Conservation (phyloP, 768 basidiomycete genomes). For the Strobilomyces echinocephalus region DNA sequence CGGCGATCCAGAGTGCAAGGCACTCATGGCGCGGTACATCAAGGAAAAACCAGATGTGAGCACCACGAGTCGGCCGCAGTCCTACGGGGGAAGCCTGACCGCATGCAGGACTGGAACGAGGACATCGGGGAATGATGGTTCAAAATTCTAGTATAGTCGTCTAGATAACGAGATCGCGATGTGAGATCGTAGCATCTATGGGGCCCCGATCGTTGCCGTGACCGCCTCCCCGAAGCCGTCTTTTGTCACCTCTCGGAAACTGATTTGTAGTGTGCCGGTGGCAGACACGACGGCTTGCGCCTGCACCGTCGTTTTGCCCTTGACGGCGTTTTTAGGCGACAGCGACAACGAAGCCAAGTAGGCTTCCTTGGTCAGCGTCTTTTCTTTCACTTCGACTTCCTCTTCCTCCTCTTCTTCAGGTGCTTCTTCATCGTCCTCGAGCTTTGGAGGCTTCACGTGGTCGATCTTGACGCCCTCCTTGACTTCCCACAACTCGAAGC, state of each 20-base stretch:
- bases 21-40: constrained; percentile 55
- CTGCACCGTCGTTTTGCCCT: constrained; percentile 50
- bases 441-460: constrained; percentile 45
- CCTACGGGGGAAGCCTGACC: constrained; percentile 5
- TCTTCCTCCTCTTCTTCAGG: constrained; percentile 48
- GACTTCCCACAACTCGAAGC: constrained; percentile 76
- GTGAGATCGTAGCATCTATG: constrained; percentile 12
- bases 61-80: background rate
- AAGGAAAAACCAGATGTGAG: constrained; percentile 48
- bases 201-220: constrained; percentile 23
- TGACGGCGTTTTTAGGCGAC: constrained; percentile 34
- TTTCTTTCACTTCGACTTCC: constrained; percentile 61
- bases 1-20: constrained; percentile 47
- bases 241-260: constrained; percentile 36
- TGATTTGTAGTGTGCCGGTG: constrained; percentile 36
- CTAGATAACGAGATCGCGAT: background rate
- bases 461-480: constrained; percentile 63
- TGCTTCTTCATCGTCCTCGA: constrained; percentile 43
- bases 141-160: background rate
- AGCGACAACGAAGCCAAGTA: constrained; percentile 39
- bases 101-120: constrained; percentile 49
- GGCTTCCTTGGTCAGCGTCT: constrained; percentile 50
- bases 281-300: constrained; percentile 34
- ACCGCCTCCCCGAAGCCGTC: constrained; percentile 31
- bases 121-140: constrained; percentile 48